Evolutionary conservation across 2,329 filamentous ascomycete genomes (phyloP).

Genomic region (Claviceps fusiformis): DNA sequence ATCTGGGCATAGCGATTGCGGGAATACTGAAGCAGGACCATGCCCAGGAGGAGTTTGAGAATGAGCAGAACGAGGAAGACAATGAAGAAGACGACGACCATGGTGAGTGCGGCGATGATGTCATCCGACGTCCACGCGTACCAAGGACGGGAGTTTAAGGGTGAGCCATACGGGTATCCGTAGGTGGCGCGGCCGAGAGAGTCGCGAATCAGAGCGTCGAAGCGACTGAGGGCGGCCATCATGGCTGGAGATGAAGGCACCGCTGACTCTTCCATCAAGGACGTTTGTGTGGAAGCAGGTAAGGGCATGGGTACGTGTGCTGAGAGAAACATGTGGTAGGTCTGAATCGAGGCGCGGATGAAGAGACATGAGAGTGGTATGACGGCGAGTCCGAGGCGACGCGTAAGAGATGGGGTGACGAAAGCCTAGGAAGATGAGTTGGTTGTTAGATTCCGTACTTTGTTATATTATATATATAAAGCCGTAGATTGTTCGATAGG

Average conservation of each 20-base stretch:
- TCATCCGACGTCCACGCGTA: slow-evolving; percentile 55
- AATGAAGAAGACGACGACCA: slow-evolving; percentile 73
- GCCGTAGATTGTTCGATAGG: background rate
- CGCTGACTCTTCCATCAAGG: slow-evolving; percentile 49
- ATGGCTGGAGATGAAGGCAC: slow-evolving; percentile 58
- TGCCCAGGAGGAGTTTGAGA: slow-evolving; percentile 74
- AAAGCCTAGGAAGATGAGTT: slow-evolving; percentile 49
- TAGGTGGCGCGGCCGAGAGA: slow-evolving; percentile 65
- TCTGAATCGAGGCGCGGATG: slow-evolving; percentile 86
- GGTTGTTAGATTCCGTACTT: background rate
- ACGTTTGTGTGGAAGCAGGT: slow-evolving; percentile 49
- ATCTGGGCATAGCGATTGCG: slow-evolving; percentile 68
- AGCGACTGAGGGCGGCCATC: slow-evolving; percentile 62
- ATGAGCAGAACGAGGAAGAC: slow-evolving; percentile 75
- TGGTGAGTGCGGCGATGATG: slow-evolving; percentile 62
- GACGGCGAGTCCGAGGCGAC: slow-evolving; percentile 77
- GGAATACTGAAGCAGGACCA: slow-evolving; percentile 69
- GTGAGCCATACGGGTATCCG: slow-evolving; percentile 34
- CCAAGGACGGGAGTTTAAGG: slow-evolving; percentile 28
- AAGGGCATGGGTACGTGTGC: slow-evolving; percentile 69
- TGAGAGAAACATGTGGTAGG: slow-evolving; percentile 95
- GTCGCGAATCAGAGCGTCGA: slow-evolving; percentile 62
- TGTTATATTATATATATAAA: too few species aligned
- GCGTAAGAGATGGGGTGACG: slow-evolving; percentile 75
- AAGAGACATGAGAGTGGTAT: slow-evolving; percentile 91